Base-by-base conservation (phyloP, 2,329 filamentous ascomycete species). In the Fusarium tuaranense region DNA sequence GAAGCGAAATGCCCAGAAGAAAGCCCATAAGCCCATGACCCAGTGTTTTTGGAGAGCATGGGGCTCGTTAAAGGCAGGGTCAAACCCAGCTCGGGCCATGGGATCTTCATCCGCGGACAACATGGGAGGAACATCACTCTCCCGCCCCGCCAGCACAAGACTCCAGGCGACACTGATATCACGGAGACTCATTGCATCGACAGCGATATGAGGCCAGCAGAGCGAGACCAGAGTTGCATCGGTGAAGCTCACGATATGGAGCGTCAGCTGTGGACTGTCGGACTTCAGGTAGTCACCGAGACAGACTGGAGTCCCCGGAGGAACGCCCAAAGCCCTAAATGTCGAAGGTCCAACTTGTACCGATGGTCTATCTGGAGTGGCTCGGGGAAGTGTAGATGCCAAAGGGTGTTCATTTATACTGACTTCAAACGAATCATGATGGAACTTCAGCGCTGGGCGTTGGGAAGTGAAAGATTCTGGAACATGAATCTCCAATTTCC, bases 381-480 rank as follows among this genome's bases (percentile, higher is more conserved):
- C 55, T 16, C 67, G 71, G 4, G 86, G 84, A 3, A 88, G 76
- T 20, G 75, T 74, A 3, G 76, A 79, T 5, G 82, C 85, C 1
- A 86, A 65, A 0, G 83, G 81, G 68, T 90, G 85, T 10, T 86
- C 81, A 4, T 76, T 68, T 30, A 88, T 82, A 13, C 72, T 68
- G 13, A 82, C 76, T 20, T 82, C 78, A 65, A 85, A 79, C 5
- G 71, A 70, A 1, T 77, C 79, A 51, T 86, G 84, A 2, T 83
- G 83, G 72, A 82, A 88, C 8, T 78, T 73, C 2, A 88, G 78
- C 0, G 84, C 82, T 0, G 86, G 87, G 0, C 80, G 76, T 18
- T 78, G 68, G 0, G 71, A 27, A 2, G 78, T 79, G 65, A 82
- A 84, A 2, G 61, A 20, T 22, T 69, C 55, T 2, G 82, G 82